phyloP scores from a whole-genome alignment of 176 grass and related monocot genomes.

The Elaeis guineensis region DNA sequence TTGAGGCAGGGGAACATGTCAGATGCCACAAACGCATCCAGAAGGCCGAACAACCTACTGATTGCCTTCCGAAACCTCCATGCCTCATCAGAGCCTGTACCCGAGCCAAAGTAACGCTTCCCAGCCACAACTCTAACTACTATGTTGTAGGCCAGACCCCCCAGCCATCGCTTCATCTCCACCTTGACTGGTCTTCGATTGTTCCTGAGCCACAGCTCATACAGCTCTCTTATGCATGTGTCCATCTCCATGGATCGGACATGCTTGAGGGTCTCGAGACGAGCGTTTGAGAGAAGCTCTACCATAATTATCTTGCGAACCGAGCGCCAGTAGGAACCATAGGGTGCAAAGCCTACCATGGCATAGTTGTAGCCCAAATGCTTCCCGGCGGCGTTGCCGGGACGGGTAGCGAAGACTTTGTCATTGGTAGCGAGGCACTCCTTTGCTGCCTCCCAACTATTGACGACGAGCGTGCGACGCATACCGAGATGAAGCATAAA shows the following conservation, averaged over 20 bases:
- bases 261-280: neutral
- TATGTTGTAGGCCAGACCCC: neutral
- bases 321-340: neutral
- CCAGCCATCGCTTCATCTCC: neutral
- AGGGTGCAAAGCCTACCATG: neutral
- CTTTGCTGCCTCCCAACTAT: neutral
- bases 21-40: neutral
- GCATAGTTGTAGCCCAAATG: constrained; percentile 1
- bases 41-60: neutral
- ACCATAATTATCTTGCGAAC: neutral
- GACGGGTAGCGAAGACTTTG: neutral
- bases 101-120: neutral
- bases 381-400: neutral
- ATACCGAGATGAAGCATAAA: neutral
- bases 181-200: neutral
- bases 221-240: neutral
- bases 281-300: neutral
- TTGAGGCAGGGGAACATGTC: neutral
- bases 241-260: neutral
- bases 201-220: neutral
- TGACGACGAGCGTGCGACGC: neutral
- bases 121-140: neutral
- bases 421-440: neutral
- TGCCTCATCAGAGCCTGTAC: neutral
- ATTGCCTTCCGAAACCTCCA: neutral